These are phyloP conservation scores for Tremellales sp. DNA, from an alignment of 1,284 basidiomycete species.

Conservation along the genomic window DNA sequence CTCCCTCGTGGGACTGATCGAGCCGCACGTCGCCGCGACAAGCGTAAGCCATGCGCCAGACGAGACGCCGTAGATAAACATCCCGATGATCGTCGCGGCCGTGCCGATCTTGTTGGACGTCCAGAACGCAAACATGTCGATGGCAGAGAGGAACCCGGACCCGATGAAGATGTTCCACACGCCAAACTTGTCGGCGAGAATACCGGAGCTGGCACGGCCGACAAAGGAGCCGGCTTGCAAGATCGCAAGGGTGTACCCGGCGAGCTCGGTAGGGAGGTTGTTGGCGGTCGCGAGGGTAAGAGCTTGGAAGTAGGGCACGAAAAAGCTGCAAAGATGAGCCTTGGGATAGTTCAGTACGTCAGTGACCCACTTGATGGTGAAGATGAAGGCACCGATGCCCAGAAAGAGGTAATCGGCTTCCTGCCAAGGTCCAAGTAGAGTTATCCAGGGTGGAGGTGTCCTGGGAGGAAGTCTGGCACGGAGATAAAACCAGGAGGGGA, in stretches of 20 bases:
- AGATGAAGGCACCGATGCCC: constrained; percentile 25
- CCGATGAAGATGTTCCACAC: constrained; percentile 36
- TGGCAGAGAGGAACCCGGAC: constrained; percentile 18
- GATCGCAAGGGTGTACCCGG: constrained; percentile 38
- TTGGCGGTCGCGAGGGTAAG: constrained; percentile 27
- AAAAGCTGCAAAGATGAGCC: constrained; percentile 19
- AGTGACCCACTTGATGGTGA: constrained; percentile 31
- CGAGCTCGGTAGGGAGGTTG: constrained; percentile 15
- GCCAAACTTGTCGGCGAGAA: constrained; percentile 37
- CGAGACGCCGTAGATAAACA: constrained; percentile 34
- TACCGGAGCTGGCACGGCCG: constrained; percentile 33
- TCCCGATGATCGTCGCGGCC: constrained; percentile 33
- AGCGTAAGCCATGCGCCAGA: constrained; percentile 43
- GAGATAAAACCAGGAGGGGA: constrained; percentile 38
- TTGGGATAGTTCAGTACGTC: not conserved
- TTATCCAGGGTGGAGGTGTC: constrained; percentile 30
- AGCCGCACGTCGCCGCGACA: constrained; percentile 35
- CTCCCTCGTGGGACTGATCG: constrained; percentile 42
- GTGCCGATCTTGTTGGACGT: constrained; percentile 22
- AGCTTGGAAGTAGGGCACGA: constrained; percentile 37
- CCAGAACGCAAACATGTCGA: constrained; percentile 41
- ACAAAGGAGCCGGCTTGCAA: constrained; percentile 38
- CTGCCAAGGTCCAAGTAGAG: constrained; percentile 31
- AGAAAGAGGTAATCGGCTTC: constrained; percentile 29
- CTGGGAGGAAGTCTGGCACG: constrained; percentile 39